These are phyloP conservation scores for Coprinopsis marcescibilis DNA, from an alignment of 768 basidiomycete genomes.

Conservation along the genomic window DNA sequence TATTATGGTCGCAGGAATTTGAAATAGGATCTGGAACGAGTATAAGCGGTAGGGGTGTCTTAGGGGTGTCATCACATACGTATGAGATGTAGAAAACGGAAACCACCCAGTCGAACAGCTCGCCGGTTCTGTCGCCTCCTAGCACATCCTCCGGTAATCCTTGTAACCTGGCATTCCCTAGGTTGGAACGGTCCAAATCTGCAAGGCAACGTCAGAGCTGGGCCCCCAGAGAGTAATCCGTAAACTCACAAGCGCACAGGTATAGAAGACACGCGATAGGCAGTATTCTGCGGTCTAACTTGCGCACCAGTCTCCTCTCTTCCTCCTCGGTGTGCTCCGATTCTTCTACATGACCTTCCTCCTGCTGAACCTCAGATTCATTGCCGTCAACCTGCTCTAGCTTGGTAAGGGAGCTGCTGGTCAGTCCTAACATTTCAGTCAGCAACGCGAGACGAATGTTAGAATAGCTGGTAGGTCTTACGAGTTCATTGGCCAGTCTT, in stretches of 20 bases:
- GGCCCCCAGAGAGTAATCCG: neutral
- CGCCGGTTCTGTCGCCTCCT: constrained; percentile 61
- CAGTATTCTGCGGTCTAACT: constrained; percentile 61
- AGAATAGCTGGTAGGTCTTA: too few species aligned
- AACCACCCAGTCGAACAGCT: constrained; percentile 73
- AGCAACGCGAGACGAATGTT: too few species aligned
- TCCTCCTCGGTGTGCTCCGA: constrained; percentile 34
- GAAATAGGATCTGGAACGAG: constrained; percentile 51
- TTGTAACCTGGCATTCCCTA: constrained; percentile 76
- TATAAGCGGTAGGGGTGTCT: neutral
- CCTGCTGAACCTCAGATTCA: neutral
- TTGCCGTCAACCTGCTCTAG: neutral
- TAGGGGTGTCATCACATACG: constrained; percentile 30
- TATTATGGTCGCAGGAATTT: constrained; percentile 57
- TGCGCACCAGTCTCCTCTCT: constrained; percentile 45
- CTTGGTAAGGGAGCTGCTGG: neutral
- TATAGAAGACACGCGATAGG: constrained; percentile 72
- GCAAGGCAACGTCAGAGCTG: neutral
- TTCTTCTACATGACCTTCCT: neutral
- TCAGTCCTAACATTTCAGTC: too few species aligned
- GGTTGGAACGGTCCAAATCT: constrained; percentile 72
- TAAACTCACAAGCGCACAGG: constrained; percentile 63
- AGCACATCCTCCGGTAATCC: constrained; percentile 61
- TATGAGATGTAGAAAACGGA: constrained; percentile 79
- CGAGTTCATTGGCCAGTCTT: too few species aligned